Percentiles rank a stretch among this genome's conserved stretches.
phyloP scores from a whole-genome alignment of 169 alveolate genomes.

The Plasmodium gonderi region DNA sequence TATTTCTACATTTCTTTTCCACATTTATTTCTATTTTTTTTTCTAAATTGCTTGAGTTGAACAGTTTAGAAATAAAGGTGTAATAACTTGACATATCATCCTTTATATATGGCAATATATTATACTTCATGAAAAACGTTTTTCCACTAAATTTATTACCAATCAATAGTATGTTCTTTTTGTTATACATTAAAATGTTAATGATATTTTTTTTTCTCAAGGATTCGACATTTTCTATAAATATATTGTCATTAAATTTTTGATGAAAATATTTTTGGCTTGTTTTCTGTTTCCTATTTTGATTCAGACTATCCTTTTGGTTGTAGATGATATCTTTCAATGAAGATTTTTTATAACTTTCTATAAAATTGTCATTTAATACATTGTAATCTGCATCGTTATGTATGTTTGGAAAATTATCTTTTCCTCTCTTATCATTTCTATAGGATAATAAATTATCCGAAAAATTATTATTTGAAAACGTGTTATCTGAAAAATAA shows the following conservation, averaged over 20 bases:
- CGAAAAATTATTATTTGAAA: constrained; percentile 49
- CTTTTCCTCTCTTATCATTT: constrained; percentile 32
- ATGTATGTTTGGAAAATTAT: background rate
- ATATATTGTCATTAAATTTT: constrained; percentile 61
- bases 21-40: constrained; percentile 69
- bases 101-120: constrained; percentile 62
- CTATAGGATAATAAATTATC: constrained; percentile 35
- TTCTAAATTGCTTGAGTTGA: constrained; percentile 52
- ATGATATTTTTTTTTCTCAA: constrained; percentile 62
- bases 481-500: constrained; percentile 39
- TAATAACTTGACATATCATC: constrained; percentile 69
- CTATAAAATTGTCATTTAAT: constrained; percentile 27
- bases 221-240: constrained; percentile 75
- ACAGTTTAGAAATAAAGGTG: constrained; percentile 62
- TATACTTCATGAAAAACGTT: constrained; percentile 73
- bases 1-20: constrained; percentile 73
- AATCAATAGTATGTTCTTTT: constrained; percentile 51
- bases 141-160: constrained; percentile 75
- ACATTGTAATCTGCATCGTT: constrained; percentile 15
- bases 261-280: constrained; percentile 69
- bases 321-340: constrained; percentile 40
- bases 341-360: constrained; percentile 42
- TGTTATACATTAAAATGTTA: constrained; percentile 65
- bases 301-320: constrained; percentile 23
- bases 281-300: constrained; percentile 19